Evolutionary conservation across 805 yeast genomes (phyloP).

Genomic region (Isabelozyma pseudorhagii): DNA sequence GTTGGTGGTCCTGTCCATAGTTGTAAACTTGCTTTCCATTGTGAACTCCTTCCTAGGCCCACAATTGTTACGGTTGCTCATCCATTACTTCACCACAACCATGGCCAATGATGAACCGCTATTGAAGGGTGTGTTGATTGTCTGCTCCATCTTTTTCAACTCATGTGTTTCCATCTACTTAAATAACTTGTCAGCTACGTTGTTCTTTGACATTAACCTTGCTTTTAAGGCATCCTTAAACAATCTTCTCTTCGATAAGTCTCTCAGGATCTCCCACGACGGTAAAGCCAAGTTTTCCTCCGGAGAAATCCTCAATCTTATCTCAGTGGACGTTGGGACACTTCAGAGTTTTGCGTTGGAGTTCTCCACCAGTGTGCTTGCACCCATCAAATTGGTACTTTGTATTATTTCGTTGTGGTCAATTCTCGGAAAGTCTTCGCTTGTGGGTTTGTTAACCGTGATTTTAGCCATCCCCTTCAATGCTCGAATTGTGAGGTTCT

Average conservation of each 20-base stretch:
- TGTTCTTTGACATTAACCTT: conserved; percentile 59
- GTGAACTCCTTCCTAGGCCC: conserved; percentile 69
- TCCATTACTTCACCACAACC: conserved; percentile 56
- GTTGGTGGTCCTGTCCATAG: conserved; percentile 11
- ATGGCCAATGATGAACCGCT: conserved; percentile 38
- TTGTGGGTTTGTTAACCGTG: conserved; percentile 56
- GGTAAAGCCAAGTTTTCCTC: conserved; percentile 59
- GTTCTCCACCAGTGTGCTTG: conserved; percentile 53
- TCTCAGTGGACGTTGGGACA: conserved; percentile 72
- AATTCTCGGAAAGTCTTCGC: conserved; percentile 55
- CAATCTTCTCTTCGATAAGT: conserved; percentile 67
- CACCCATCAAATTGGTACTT: conserved; percentile 54
- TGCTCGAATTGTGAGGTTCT: conserved; percentile 42
- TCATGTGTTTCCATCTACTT: conserved; percentile 60
- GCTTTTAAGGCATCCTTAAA: conserved; percentile 63
- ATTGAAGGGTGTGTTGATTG: conserved; percentile 60
- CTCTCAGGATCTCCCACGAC: conserved; percentile 64
- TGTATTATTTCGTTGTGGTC: conserved; percentile 54
- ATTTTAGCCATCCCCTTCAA: conserved; percentile 58
- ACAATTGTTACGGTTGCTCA: conserved; percentile 66
- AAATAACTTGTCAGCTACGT: conserved; percentile 65
- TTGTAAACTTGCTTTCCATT: conserved; percentile 18
- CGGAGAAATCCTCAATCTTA: conserved; percentile 77
- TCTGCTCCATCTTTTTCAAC: conserved; percentile 59
- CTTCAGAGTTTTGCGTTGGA: conserved; percentile 58